A percentile compares a stretch with the other conserved stretches of the same genome.
phyloP scores from a whole-genome alignment of 2,329 filamentous ascomycete genomes.

The Aspergillus tanneri region DNA sequence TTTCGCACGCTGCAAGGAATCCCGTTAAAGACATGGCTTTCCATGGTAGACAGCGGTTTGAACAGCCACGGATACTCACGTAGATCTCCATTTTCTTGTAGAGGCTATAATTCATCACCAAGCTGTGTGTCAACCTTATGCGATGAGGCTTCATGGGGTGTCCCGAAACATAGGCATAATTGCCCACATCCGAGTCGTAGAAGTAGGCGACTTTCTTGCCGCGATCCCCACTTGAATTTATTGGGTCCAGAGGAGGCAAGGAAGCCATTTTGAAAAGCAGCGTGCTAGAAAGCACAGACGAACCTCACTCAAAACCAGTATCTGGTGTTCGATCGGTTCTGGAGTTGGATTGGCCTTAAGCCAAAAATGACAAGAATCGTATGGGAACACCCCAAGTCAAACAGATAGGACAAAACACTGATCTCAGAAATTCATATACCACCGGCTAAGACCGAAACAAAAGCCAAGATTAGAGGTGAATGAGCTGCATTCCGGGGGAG shows the following conservation, averaged over 20 bases:
- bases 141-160: conserved; percentile 68
- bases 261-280: conserved; percentile 47
- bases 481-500: conserved; percentile 12
- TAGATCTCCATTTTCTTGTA: conserved; percentile 74
- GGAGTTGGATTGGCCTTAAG: neutral
- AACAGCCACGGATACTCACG: conserved; percentile 46
- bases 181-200: conserved; percentile 96
- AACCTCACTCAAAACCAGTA: conserved; percentile 10
- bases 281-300: conserved; percentile 8
- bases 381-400: neutral
- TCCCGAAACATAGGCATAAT: conserved; percentile 88
- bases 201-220: conserved; percentile 94
- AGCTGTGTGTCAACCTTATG: conserved; percentile 64
- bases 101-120: conserved; percentile 72
- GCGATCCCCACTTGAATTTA: conserved; percentile 51
- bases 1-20: conserved; percentile 65
- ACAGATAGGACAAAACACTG: neutral
- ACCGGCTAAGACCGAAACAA: neutral
- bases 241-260: conserved; percentile 55
- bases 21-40: conserved; percentile 17
- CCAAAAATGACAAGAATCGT: neutral
- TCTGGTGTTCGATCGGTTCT: conserved; percentile 19
- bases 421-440: neutral
- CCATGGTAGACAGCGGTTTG: too few species aligned
- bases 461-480: conserved; percentile 5